These are phyloP conservation scores for Trichophyton benhamiae DNA, from an alignment of 2,329 filamentous ascomycete species.

Conservation along the genomic window DNA sequence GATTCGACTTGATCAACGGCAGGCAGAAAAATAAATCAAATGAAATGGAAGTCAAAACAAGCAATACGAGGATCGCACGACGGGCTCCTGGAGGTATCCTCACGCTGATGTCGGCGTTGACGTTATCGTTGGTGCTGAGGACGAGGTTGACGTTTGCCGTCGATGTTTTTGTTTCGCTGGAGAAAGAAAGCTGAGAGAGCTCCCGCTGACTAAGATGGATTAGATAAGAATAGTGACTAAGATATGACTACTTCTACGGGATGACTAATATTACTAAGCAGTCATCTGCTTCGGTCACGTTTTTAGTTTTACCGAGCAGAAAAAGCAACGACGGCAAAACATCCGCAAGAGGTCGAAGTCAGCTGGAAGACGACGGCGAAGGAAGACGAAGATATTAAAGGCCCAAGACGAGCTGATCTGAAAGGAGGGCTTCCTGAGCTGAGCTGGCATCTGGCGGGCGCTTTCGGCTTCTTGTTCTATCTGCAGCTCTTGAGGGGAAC, in stretches of 20 bases:
- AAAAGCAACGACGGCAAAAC: background rate
- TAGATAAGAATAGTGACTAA: background rate
- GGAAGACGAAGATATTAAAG: background rate
- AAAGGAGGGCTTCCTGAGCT: background rate
- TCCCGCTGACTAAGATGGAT: background rate
- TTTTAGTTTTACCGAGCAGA: background rate
- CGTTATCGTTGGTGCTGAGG: background rate
- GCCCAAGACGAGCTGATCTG: background rate
- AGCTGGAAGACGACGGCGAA: background rate
- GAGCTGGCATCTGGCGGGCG: too few species aligned
- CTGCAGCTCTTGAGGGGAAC: too few species aligned
- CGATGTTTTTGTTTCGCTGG: background rate
- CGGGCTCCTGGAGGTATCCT: background rate
- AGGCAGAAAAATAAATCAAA: background rate
- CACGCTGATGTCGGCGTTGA: background rate
- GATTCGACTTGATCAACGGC: background rate
- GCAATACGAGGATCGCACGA: too few species aligned
- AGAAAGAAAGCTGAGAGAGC: background rate
- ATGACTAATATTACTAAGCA: background rate
- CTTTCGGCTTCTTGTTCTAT: too few species aligned
- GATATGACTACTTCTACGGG: background rate
- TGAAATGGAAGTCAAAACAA: background rate
- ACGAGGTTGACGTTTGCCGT: background rate
- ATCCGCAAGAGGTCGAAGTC: background rate
- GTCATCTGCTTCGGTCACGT: background rate